Percentiles rank a stretch among this genome's conserved stretches.
phyloP scores from a whole-genome alignment of 1,284 basidiomycete genomes.

The Sporisorium reilianum region DNA sequence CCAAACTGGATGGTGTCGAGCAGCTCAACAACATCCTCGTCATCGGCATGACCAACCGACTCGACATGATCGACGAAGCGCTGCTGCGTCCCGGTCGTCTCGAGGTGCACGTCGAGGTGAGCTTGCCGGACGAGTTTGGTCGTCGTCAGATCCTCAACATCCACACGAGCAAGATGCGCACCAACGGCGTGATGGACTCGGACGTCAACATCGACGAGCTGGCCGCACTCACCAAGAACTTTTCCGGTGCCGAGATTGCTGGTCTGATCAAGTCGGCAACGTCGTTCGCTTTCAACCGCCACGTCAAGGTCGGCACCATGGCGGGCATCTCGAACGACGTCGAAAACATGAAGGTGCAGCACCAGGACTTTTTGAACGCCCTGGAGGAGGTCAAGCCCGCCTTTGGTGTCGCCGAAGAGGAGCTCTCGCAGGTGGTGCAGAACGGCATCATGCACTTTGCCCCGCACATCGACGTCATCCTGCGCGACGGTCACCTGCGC shows the following conservation, averaged over 20 bases:
- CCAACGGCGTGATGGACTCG: constrained; percentile 86
- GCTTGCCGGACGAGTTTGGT: constrained; percentile 92
- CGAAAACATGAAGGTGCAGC: constrained; percentile 89
- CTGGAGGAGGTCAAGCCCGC: constrained; percentile 95
- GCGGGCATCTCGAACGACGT: constrained; percentile 96
- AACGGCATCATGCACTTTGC: constrained; percentile 97
- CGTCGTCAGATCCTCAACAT: constrained; percentile 94
- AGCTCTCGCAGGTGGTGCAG: constrained; percentile 90
- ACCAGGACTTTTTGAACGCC: constrained; percentile 88
- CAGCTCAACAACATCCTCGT: constrained; percentile 99
- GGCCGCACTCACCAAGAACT: constrained; percentile 91
- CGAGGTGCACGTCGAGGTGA: constrained; percentile 99
- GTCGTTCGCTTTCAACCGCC: constrained; percentile 96
- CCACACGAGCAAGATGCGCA: constrained; percentile 94
- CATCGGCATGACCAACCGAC: constrained; percentile 99
- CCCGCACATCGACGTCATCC: constrained; percentile 77
- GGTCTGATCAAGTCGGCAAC: constrained; percentile 98
- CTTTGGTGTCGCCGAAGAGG: constrained; percentile 97
- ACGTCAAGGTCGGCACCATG: constrained; percentile 96
- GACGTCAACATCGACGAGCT: constrained; percentile 90
- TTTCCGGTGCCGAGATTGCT: constrained; percentile 94
- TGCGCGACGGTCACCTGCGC: constrained; percentile 90
- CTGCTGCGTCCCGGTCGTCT: constrained; percentile 96
- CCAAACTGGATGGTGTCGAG: constrained; percentile 99
- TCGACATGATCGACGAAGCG: constrained; percentile 99